Conservation (phyloP, 306 rosid genomes). For the Nissolia schottii region DNA sequence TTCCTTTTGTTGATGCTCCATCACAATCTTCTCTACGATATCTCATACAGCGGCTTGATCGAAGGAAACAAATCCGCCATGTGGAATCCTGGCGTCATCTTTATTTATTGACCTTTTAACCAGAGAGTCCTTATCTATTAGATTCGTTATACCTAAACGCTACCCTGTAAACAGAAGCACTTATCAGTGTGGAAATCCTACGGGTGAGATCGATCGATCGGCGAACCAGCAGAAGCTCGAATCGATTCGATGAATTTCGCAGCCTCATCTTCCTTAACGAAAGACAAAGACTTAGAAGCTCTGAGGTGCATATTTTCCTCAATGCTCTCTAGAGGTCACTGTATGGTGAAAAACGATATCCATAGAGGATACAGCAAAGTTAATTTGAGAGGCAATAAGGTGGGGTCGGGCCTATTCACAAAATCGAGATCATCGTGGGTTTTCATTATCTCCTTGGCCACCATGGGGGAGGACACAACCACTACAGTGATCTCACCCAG, state of each 20-base stretch:
- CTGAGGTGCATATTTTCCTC: neutral
- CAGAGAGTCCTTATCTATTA: neutral
- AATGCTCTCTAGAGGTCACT: conserved; percentile 9
- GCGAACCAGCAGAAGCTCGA: neutral
- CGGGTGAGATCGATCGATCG: neutral
- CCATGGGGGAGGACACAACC: neutral
- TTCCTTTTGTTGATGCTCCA: neutral
- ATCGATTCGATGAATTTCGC: neutral
- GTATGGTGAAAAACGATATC: conserved; percentile 7
- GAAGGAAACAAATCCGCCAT: conserved; percentile 14
- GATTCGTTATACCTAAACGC: conserved; percentile 7
- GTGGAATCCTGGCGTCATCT: neutral
- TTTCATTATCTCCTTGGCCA: conserved; percentile 4
- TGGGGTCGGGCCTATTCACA: neutral
- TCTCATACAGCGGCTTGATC: neutral
- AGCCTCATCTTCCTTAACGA: conserved; percentile 8
- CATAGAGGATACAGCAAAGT: neutral
- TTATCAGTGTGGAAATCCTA: neutral
- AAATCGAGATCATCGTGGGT: neutral
- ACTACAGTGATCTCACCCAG: neutral
- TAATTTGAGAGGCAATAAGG: neutral
- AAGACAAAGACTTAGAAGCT: conserved; percentile 10
- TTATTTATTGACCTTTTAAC: neutral
- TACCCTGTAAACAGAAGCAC: neutral
- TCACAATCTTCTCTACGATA: neutral